phyloP scores from a whole-genome alignment of 2,329 filamentous ascomycete genomes.

The Epichloe amarillans region DNA sequence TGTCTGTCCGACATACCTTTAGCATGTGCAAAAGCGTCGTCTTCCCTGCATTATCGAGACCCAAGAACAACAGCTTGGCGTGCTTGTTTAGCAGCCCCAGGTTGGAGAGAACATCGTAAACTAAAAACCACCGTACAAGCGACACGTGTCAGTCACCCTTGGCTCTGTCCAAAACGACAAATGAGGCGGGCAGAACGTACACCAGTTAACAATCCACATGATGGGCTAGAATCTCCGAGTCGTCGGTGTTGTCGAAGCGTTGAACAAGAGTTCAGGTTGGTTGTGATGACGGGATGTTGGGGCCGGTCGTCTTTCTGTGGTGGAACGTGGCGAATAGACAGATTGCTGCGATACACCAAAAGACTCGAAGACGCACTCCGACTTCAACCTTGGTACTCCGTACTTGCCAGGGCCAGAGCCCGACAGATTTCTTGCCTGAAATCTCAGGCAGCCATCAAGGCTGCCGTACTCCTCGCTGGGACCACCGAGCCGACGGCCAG shows the following conservation, averaged over 20 bases:
- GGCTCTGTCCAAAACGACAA: background rate
- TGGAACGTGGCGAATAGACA: slow-evolving; percentile 4
- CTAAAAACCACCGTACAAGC: slow-evolving; percentile 19
- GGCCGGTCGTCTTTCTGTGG: slow-evolving; percentile 1
- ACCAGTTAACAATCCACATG: slow-evolving; percentile 97
- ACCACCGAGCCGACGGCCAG: background rate
- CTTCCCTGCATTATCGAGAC: slow-evolving; percentile 89
- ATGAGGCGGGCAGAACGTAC: slow-evolving; percentile 39
- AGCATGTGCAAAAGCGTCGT: slow-evolving; percentile 90
- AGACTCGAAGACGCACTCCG: background rate
- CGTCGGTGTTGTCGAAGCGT: slow-evolving; percentile 7
- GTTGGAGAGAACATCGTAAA: slow-evolving; percentile 81
- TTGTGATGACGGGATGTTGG: slow-evolving; percentile 8
- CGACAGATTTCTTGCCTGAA: slow-evolving; percentile 8
- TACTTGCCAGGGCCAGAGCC: background rate
- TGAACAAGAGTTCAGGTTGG: slow-evolving; percentile 9
- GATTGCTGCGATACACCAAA: slow-evolving; percentile 1
- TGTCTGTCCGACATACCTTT: slow-evolving; percentile 49
- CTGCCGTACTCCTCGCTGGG: background rate
- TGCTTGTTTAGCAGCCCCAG: slow-evolving; percentile 90
- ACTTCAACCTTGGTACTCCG: background rate
- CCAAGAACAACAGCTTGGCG: slow-evolving; percentile 86
- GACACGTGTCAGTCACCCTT: slow-evolving; percentile 21
- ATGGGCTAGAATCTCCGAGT: slow-evolving; percentile 17
- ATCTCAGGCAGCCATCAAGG: slow-evolving; percentile 10